These are phyloP conservation scores for Lupinus albus DNA, from an alignment of 306 rosid genomes.

Conservation along the genomic window DNA sequence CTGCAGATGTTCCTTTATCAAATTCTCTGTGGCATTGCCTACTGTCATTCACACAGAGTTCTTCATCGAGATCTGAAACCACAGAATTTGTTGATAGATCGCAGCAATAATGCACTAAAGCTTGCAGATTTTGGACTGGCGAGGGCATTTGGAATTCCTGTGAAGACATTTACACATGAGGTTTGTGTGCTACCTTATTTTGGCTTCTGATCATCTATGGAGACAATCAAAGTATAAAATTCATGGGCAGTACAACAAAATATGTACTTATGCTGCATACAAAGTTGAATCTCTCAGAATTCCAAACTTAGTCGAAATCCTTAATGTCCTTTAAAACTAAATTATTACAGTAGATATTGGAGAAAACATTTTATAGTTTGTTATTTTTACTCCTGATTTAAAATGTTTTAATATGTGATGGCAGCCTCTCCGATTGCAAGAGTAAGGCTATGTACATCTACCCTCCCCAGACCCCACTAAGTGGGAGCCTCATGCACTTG, in stretches of 20 bases:
- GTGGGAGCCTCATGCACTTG: too few relatives aligned
- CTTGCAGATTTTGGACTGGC: conserved; percentile 99
- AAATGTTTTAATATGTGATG: conserved; percentile 1
- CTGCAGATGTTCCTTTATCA: conserved; percentile 95
- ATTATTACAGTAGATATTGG: not conserved
- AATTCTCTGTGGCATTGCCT: conserved; percentile 99
- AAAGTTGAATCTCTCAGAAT: conserved; percentile 4
- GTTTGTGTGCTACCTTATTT: conserved; percentile 49
- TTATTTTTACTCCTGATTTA: not conserved
- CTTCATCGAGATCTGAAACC: conserved; percentile 97
- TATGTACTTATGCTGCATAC: conserved; percentile 13
- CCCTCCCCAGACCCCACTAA: too few relatives aligned
- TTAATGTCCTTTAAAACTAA: conserved; percentile 13
- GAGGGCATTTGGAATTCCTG: conserved; percentile 98
- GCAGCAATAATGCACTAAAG: conserved; percentile 79
- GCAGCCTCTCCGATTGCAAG: too few relatives aligned
- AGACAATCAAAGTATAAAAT: conserved; percentile 28
- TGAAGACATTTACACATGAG: conserved; percentile 97
- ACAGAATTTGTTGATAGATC: conserved; percentile 91
- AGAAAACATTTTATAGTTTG: not conserved
- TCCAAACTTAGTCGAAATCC: conserved; percentile 5
- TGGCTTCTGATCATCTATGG: conserved; percentile 28
- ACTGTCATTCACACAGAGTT: conserved; percentile 97
- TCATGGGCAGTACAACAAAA: conserved; percentile 21
- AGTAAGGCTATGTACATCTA: too few relatives aligned